phyloP scores from a whole-genome alignment of 345 rosid genomes.

The Eutrema yunnanense region DNA sequence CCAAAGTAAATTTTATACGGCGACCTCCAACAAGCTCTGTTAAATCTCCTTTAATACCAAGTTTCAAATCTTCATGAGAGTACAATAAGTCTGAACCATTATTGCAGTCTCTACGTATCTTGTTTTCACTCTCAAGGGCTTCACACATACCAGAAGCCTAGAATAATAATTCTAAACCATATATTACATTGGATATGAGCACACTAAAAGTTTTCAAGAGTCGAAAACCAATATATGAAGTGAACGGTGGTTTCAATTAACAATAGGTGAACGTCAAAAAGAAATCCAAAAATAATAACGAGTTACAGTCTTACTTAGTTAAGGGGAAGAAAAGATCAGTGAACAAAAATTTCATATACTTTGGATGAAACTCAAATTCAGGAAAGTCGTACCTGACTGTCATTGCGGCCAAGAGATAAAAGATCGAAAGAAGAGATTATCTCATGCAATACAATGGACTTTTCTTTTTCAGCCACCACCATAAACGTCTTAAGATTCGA shows the following conservation, averaged over 20 bases:
- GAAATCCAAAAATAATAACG: background rate
- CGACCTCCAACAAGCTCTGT: constrained; percentile 50
- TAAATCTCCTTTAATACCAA: constrained; percentile 66
- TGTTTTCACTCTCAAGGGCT: constrained; percentile 74
- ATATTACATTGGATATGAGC: background rate
- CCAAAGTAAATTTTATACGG: constrained; percentile 53
- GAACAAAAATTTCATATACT: background rate
- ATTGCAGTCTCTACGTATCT: constrained; percentile 54
- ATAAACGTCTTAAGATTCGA: constrained; percentile 63
- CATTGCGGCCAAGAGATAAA: constrained; percentile 37
- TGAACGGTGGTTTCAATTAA: background rate
- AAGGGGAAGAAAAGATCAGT: background rate
- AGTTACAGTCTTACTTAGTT: background rate
- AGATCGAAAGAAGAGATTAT: constrained; percentile 41
- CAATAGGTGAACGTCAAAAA: background rate
- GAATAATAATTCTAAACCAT: constrained; percentile 8
- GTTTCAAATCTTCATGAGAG: constrained; percentile 71
- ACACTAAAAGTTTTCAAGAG: background rate
- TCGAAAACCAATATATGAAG: background rate
- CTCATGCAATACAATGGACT: constrained; percentile 37
- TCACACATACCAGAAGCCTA: constrained; percentile 67
- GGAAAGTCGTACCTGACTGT: constrained; percentile 49
- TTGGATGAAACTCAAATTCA: background rate
- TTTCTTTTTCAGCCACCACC: constrained; percentile 71
- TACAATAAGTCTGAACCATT: constrained; percentile 56